Conservation (phyloP, 2,329 filamentous ascomycete species). For the Tolypocladium guangdongense region DNA sequence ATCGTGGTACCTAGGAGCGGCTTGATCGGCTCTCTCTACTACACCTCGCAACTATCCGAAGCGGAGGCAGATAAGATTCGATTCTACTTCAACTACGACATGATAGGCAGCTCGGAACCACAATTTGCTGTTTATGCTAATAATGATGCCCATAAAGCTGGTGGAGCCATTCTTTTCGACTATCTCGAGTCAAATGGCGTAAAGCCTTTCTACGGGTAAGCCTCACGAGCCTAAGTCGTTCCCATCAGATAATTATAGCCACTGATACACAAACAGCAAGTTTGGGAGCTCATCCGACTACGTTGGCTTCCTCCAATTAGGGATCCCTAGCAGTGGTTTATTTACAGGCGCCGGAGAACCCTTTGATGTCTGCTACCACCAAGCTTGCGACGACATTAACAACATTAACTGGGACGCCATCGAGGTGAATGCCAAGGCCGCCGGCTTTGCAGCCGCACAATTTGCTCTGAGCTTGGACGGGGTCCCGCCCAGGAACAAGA, state of each 20-base stretch:
- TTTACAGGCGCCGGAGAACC: constrained; percentile 23
- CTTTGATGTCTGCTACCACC: constrained; percentile 27
- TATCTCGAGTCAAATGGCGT: constrained; percentile 17
- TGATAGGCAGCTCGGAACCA: constrained; percentile 44
- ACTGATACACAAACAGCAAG: constrained; percentile 4
- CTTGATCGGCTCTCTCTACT: constrained; percentile 32
- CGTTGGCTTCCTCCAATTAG: constrained; percentile 23
- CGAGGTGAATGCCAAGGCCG: constrained; percentile 28
- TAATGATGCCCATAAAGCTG: constrained; percentile 22
- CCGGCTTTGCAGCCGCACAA: constrained; percentile 38
- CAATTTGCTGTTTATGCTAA: constrained; percentile 28
- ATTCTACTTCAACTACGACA: constrained; percentile 62
- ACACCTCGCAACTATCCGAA: constrained; percentile 22
- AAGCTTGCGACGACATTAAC: constrained; percentile 26
- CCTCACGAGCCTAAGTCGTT: neutral
- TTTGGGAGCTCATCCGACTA: constrained; percentile 27
- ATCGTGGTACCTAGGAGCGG: constrained; percentile 17
- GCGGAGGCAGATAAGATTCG: constrained; percentile 42
- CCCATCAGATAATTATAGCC: neutral
- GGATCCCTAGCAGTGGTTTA: constrained; percentile 26
- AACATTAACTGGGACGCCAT: constrained; percentile 32
- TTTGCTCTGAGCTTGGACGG: constrained; percentile 25
- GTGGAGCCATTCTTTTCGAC: constrained; percentile 13
- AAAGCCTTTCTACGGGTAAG: constrained; percentile 15
- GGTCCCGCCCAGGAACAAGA: constrained; percentile 20